Evolutionary conservation across 495 filamentous ascomycete genomes (phyloP).

Genomic region (Xylaria castorea): DNA sequence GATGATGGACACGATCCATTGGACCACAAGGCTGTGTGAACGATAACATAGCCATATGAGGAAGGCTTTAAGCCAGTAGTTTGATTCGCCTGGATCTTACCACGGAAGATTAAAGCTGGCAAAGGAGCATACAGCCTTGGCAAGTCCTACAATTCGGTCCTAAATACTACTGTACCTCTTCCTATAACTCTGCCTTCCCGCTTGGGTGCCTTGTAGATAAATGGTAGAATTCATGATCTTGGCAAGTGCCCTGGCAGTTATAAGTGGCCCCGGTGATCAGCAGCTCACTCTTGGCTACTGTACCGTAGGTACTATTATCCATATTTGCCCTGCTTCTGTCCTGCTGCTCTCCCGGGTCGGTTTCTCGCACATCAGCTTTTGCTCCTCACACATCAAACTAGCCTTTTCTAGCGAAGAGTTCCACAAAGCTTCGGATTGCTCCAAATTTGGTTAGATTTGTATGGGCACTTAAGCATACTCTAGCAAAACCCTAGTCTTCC

Average conservation of each 20-base stretch:
- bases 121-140: conserved; percentile 15
- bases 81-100: background rate
- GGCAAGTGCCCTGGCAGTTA: background rate
- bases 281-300: background rate
- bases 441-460: too few relatives aligned
- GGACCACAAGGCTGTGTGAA: conserved; percentile 20
- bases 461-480: too few relatives aligned
- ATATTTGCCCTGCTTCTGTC: background rate
- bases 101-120: background rate
- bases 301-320: background rate
- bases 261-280: conserved; percentile 9
- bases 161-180: conserved; percentile 7
- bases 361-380: too few relatives aligned
- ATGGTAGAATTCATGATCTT: conserved; percentile 1
- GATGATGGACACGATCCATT: conserved; percentile 12
- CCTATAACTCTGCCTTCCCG: background rate
- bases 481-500: too few relatives aligned
- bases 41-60: conserved; percentile 15
- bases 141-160: conserved; percentile 19
- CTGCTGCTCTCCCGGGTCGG: too few relatives aligned
- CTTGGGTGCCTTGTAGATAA: background rate
- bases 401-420: too few relatives aligned
- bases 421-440: too few relatives aligned
- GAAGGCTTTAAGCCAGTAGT: conserved; percentile 8
- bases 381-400: too few relatives aligned